These are phyloP conservation scores for Mortierella sp. DNA, from an alignment of 371 early-diverging fungal species.

Conservation along the genomic window DNA sequence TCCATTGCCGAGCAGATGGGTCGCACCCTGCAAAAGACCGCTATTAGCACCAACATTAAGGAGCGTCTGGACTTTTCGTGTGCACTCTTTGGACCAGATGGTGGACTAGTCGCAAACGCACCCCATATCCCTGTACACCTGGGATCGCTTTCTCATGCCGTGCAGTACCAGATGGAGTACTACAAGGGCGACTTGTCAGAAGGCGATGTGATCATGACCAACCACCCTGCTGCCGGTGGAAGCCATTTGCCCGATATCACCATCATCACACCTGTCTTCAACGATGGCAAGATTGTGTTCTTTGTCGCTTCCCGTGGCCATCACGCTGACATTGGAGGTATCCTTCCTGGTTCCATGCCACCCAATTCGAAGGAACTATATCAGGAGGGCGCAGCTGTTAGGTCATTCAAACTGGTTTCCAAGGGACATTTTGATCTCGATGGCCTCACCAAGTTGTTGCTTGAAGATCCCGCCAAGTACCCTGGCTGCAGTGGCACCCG, in stretches of 20 bases:
- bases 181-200: slow-evolving; percentile 72
- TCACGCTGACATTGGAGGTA: slow-evolving; percentile 97
- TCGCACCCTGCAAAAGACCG: slow-evolving; percentile 91
- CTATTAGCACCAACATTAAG: slow-evolving; percentile 96
- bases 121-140: slow-evolving; percentile 97
- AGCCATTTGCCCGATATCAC: slow-evolving; percentile 97
- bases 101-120: slow-evolving; percentile 91
- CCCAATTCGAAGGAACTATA: slow-evolving; percentile 88
- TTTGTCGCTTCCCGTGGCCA: slow-evolving; percentile 97
- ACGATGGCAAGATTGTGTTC: slow-evolving; percentile 82
- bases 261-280: slow-evolving; percentile 96
- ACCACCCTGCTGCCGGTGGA: slow-evolving; percentile 97
- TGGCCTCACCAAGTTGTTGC: slow-evolving; percentile 77
- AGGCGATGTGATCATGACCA: slow-evolving; percentile 95
- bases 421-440: slow-evolving; percentile 82
- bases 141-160: slow-evolving; percentile 94
- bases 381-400: slow-evolving; percentile 95
- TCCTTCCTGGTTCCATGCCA: slow-evolving; percentile 84
- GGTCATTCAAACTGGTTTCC: slow-evolving; percentile 88
- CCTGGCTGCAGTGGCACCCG: slow-evolving; percentile 92
- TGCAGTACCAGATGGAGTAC: slow-evolving; percentile 86
- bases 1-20: slow-evolving; percentile 99
- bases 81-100: slow-evolving; percentile 94
- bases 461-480: slow-evolving; percentile 85
- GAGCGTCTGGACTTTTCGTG: slow-evolving; percentile 97